Conservation (phyloP, 305 asterid species). For the Plantago coronopus region DNA sequence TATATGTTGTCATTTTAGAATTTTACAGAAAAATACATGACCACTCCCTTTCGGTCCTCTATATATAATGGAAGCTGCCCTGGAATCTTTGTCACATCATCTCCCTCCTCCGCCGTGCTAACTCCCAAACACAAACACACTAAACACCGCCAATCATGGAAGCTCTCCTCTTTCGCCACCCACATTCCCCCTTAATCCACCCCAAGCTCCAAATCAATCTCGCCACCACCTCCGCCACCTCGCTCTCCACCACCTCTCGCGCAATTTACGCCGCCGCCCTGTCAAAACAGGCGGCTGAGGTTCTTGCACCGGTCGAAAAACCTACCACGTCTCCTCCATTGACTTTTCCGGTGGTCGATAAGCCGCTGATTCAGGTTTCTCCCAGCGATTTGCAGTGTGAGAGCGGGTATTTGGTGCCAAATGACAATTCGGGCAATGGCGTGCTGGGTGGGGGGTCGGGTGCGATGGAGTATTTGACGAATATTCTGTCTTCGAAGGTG, state of each 20-base stretch:
- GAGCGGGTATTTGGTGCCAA: conserved; percentile 39
- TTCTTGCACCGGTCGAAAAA: conserved; percentile 17
- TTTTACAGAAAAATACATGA: too few species aligned
- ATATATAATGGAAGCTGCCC: too few species aligned
- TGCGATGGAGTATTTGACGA: conserved; percentile 53
- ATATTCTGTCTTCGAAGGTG: conserved; percentile 46
- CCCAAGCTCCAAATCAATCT: too few species aligned
- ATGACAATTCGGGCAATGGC: conserved; percentile 29
- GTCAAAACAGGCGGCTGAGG: conserved; percentile 31
- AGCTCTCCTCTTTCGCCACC: conserved; percentile 39
- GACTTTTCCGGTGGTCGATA: conserved; percentile 20
- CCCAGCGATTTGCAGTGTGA: conserved; percentile 60
- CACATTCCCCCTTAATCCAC: conserved; percentile 22
- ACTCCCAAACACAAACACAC: too few species aligned
- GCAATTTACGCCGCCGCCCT: conserved; percentile 16
- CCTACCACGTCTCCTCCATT: conserved; percentile 14
- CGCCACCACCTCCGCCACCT: too few species aligned
- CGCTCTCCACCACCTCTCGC: too few species aligned
- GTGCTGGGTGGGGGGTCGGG: conserved; percentile 25
- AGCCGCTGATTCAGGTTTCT: conserved; percentile 42
- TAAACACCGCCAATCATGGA: conserved; percentile 35
- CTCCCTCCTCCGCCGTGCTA: too few species aligned
- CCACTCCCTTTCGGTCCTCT: too few species aligned
- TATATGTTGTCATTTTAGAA: too few species aligned
- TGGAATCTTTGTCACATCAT: too few species aligned